A percentile compares a stretch with the other conserved stretches of the same genome.
These are phyloP conservation scores for Ceratocystis alfenasii DNA, from an alignment of 2,329 filamentous ascomycete species.

Conservation along the genomic window DNA sequence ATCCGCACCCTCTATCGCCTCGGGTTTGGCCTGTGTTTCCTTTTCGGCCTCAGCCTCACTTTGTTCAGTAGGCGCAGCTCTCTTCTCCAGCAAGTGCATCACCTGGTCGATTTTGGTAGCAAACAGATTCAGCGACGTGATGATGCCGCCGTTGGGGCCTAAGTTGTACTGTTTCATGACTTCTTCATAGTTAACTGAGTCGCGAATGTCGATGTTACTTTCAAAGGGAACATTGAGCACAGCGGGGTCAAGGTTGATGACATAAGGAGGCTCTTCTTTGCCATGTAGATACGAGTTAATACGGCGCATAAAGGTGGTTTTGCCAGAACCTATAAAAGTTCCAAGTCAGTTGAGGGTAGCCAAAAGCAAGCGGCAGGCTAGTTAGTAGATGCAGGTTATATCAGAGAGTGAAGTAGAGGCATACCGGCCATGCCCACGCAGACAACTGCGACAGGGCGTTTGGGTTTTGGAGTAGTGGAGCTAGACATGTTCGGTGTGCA, in stretches of 20 bases:
- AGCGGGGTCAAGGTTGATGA: constrained; percentile 93
- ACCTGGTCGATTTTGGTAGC: constrained; percentile 98
- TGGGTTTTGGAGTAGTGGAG: constrained; percentile 4
- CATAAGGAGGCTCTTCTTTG: constrained; percentile 72
- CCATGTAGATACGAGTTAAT: constrained; percentile 87
- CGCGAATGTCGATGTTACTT: constrained; percentile 95
- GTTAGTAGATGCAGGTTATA: too few species aligned
- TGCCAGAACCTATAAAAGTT: constrained; percentile 59
- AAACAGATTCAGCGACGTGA: constrained; percentile 92
- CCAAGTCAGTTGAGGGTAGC: constrained; percentile 11
- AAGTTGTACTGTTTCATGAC: constrained; percentile 99
- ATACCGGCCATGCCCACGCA: constrained; percentile 93
- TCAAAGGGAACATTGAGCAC: constrained; percentile 90
- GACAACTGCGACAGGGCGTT: constrained; percentile 62
- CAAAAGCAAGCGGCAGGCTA: too few species aligned
- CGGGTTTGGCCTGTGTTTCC: constrained; percentile 81
- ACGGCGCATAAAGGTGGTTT: constrained; percentile 99
- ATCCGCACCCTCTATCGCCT: constrained; percentile 92
- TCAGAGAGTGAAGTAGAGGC: neutral
- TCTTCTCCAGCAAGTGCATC: constrained; percentile 77
- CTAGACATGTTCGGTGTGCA: neutral
- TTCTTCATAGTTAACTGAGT: constrained; percentile 98
- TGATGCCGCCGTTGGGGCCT: constrained; percentile 89
- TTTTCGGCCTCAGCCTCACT: constrained; percentile 42
- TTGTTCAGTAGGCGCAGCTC: constrained; percentile 42